phyloP scores from a whole-genome alignment of 805 yeast genomes.

The Nakazawaea anatomiae region DNA sequence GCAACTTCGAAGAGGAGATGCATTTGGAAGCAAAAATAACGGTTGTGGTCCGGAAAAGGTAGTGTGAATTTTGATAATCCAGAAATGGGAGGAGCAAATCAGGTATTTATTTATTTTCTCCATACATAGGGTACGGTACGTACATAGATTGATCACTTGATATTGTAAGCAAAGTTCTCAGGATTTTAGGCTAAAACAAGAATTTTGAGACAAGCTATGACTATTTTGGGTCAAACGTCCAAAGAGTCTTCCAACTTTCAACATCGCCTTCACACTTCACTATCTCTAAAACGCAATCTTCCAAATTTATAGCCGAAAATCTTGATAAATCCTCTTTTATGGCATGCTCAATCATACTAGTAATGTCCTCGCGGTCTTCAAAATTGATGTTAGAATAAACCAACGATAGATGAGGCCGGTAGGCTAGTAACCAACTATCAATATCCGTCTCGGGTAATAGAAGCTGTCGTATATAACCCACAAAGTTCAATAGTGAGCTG shows the following conservation, averaged over 20 bases:
- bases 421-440: neutral
- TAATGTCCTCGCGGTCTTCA: neutral
- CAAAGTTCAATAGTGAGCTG: neutral
- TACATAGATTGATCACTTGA: too few relatives aligned
- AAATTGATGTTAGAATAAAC: neutral
- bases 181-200: too few relatives aligned
- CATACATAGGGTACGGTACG: neutral
- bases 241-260: neutral
- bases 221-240: neutral
- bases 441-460: neutral
- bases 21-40: neutral
- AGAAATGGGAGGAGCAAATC: neutral
- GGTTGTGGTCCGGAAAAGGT: neutral
- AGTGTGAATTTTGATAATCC: neutral
- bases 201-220: too few relatives aligned
- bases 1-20: neutral
- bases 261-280: neutral
- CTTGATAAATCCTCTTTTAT: neutral
- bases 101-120: neutral
- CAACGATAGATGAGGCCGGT: conserved; percentile 1
- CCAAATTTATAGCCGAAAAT: neutral
- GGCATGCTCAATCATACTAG: neutral
- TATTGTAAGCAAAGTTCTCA: too few relatives aligned
- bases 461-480: neutral
- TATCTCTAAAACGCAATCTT: neutral